Evolutionary conservation across 768 basidiomycete species (phyloP), one percentile per base, ranked within the genome.

Genomic region (Saitozyma podzolica): DNA sequence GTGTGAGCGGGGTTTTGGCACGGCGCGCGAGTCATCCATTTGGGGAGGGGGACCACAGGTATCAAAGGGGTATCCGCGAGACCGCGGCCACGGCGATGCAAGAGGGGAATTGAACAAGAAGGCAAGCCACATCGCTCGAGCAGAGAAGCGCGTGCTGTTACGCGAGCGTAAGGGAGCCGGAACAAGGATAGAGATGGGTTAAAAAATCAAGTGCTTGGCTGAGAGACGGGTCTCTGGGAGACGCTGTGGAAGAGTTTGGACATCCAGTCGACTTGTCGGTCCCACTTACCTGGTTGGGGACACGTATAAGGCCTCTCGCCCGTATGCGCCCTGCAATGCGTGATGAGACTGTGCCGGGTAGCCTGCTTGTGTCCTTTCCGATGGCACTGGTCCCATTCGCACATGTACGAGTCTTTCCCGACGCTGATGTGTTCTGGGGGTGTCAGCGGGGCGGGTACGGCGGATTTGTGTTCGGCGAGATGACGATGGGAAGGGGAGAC

Each of bases 281-380:
- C 10, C 9, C 8, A 55, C 87, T 69, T 62, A 89, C 92, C 92
- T 74, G 90, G 87, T 61, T 85, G 82, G 10, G 86, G 80, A 75
- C 93, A 97, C 20, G 85, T 87, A 74, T 92, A 96, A 0, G 92
- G 93, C 72, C 92, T 92, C 80, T 97, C 93, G 56, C 93, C 93
- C 0, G 93, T 95, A 76, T 97, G 93, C 10, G 89, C 90, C 40
- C 93, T 86, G 53, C 92, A 85, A 76, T 97, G 93, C 5, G 91
- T 90, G 60, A 93, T 87, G 52, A 97, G 85, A 6, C 92, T 91
- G 68, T 93, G 95, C 29, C 91, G 86, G 5, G 90, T 91, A 0
- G 90, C 90, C 76, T 96, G 93, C 0, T 88, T 84, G 55, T 92
- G 83, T 4, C 92, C 91, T 56, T 88, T 84, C 16, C 93, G 85